Evolutionary conservation across 2,329 filamentous ascomycete genomes (phyloP), one percentile per base, ranked within the genome.

Genomic region (Trichoderma sp.): DNA sequence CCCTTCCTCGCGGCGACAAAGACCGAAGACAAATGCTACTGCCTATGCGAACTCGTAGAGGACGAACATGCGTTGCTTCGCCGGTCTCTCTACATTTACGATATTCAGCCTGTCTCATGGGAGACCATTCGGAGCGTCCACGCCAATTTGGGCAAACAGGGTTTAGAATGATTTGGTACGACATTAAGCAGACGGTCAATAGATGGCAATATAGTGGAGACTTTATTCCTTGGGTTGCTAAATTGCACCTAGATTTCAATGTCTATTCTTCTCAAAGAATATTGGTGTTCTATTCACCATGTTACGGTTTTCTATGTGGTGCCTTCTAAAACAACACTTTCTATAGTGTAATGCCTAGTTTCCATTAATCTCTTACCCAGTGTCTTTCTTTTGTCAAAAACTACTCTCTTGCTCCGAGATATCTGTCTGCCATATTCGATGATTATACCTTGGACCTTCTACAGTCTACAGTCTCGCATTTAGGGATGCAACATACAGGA

Each of bases 11-110:
- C 55, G 6, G 34, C 36, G 3, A n/a, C 66, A 57, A 67, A 68
- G 7, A 23, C 57, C 1, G 73, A 61, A 5, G 66, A 30, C 23
- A 81, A 80, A 66, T 81, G 80, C 55, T 78, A 77, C 73, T 82
- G 80, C 59, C 73, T 73, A 23, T 81, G 80, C 64, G 76, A 76
- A 20, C 50, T 81, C 26, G 71, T 68, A 28, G 57, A 57, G 15
- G 77, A 79, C 50, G 17, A 53, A 2, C 61, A 65, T 6, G 74
- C 77, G 15, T 71, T 73, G 61, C 66, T 75, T 2, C 76, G 78
- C 6, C 80, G 77, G 76, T 73, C 71, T 3, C 67, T 79, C 7
- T 17, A 71, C 26, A 73, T 80, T 17, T 58, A 78, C 43, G 74
- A 74, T 30, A 79, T 81, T n/a, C 73, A 74, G 8, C 72, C 73